phyloP scores from a whole-genome alignment of 2,329 filamentous ascomycete species.

The Lecanoromycetidae sp. region DNA sequence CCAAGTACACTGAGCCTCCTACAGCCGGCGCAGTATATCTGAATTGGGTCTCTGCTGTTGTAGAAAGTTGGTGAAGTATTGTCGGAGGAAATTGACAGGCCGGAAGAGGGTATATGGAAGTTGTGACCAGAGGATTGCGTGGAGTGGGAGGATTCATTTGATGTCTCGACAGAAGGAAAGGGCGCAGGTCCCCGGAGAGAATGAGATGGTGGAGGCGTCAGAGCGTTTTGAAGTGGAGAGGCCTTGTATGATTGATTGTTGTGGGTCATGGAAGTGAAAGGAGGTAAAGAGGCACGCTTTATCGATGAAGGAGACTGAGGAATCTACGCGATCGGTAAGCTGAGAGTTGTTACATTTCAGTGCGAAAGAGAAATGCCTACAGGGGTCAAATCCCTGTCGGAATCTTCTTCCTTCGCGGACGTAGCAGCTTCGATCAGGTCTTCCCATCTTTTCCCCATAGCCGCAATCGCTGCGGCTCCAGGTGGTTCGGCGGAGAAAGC shows the following conservation, averaged over 20 bases:
- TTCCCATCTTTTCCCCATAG: slow-evolving; percentile 83
- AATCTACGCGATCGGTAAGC: slow-evolving; percentile 34
- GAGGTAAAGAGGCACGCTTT: slow-evolving; percentile 50
- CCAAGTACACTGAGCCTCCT: slow-evolving; percentile 62
- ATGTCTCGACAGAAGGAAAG: slow-evolving; percentile 82
- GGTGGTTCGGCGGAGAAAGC: slow-evolving; percentile 77
- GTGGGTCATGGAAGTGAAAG: slow-evolving; percentile 29
- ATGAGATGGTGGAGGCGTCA: slow-evolving; percentile 61
- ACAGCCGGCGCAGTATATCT: slow-evolving; percentile 89
- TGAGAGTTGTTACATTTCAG: not conserved
- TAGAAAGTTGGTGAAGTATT: slow-evolving; percentile 41
- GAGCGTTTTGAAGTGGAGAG: slow-evolving; percentile 77
- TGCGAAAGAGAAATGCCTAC: slow-evolving; percentile 42
- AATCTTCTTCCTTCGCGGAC: slow-evolving; percentile 79
- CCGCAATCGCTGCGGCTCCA: slow-evolving; percentile 46
- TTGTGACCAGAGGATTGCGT: slow-evolving; percentile 44
- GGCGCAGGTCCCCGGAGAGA: slow-evolving; percentile 54
- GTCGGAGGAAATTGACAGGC: slow-evolving; percentile 51
- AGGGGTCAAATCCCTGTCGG: slow-evolving; percentile 74
- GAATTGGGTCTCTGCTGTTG: slow-evolving; percentile 55
- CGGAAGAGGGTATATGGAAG: slow-evolving; percentile 56
- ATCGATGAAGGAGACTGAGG: slow-evolving; percentile 54
- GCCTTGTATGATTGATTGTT: slow-evolving; percentile 52
- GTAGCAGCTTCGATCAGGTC: slow-evolving; percentile 91
- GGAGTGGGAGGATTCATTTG: slow-evolving; percentile 42